These are phyloP conservation scores for Fusarium goolgardi DNA, from an alignment of 2,329 filamentous ascomycete genomes.

Conservation along the genomic window DNA sequence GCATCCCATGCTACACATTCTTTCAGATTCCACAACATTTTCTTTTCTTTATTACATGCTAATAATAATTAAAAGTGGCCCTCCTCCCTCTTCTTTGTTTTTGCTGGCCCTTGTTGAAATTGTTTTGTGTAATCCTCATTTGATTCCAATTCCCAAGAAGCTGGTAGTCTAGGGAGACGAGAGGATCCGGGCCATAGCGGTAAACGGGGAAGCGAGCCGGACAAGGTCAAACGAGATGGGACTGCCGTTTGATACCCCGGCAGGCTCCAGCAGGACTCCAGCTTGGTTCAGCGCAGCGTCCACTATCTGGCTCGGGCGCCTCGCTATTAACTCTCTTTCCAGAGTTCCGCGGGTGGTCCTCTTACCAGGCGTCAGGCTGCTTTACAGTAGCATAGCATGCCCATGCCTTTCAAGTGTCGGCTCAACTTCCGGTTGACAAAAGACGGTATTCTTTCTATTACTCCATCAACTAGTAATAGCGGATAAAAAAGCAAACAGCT, in stretches of 20 bases:
- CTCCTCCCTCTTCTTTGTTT: constrained; percentile 35
- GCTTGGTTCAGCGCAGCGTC: constrained; percentile 32
- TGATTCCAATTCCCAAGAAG: constrained; percentile 42
- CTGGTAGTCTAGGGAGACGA: constrained; percentile 46
- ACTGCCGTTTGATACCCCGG: constrained; percentile 43
- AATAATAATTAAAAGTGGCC: constrained; percentile 13
- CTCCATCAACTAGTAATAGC: constrained; percentile 11
- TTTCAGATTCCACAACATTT: constrained; percentile 19
- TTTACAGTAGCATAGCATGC: constrained; percentile 11
- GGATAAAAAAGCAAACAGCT: constrained; percentile 24
- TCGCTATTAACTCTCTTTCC: constrained; percentile 37
- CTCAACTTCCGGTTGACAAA: constrained; percentile 28
- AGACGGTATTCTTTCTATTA: constrained; percentile 10
- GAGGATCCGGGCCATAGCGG: constrained; percentile 30
- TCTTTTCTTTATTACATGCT: constrained; percentile 22
- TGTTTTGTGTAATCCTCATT: constrained; percentile 35
- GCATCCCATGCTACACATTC: constrained; percentile 12
- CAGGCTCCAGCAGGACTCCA: constrained; percentile 21
- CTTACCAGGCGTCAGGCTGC: constrained; percentile 7
- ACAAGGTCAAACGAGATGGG: constrained; percentile 43
- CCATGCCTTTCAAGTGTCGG: constrained; percentile 33
- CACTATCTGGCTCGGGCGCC: constrained; percentile 40
- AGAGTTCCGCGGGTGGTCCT: constrained; percentile 27
- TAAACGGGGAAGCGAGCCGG: constrained; percentile 45
- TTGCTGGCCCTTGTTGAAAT: constrained; percentile 33